phyloP scores from a whole-genome alignment of 108 stramenopile species.

The Pinguiococcus pyrenoidosus region DNA sequence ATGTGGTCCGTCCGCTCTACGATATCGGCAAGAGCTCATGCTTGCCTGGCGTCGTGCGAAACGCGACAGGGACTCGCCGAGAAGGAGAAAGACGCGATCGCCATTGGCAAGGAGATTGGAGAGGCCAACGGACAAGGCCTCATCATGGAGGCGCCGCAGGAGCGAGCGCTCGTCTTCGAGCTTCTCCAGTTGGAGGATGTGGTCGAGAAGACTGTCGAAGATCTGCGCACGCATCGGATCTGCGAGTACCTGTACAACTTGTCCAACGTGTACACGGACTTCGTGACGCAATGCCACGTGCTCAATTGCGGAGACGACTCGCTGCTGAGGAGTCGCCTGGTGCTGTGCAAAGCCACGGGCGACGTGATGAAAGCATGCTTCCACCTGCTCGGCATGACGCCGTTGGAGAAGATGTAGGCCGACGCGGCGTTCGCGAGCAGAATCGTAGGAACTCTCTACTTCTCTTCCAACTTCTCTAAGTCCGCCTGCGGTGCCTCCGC shows the following conservation, averaged over 20 bases:
- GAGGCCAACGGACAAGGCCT: conserved; percentile 39
- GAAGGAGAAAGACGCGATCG: conserved; percentile 47
- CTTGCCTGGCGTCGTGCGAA: conserved; percentile 63
- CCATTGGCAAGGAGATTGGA: conserved; percentile 57
- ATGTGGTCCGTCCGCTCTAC: too few species aligned
- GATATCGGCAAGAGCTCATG: not conserved
- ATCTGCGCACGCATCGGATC: conserved; percentile 81
- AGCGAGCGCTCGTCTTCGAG: conserved; percentile 78
- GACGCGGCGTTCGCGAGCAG: not conserved
- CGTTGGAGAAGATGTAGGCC: conserved; percentile 65
- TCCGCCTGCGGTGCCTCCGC: too few species aligned
- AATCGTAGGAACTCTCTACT: too few species aligned
- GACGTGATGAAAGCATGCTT: conserved; percentile 68
- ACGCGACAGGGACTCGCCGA: too few species aligned
- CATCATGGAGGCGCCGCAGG: conserved; percentile 58
- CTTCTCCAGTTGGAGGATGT: conserved; percentile 33
- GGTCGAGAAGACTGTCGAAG: conserved; percentile 55
- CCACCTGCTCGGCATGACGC: conserved; percentile 71
- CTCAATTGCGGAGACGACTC: conserved; percentile 54
- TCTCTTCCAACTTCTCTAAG: too few species aligned
- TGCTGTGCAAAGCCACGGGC: conserved; percentile 77
- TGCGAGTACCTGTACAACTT: conserved; percentile 87
- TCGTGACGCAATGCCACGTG: conserved; percentile 88
- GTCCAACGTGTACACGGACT: conserved; percentile 73
- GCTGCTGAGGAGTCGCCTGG: conserved; percentile 51